Conservation (phyloP, 1,139 yeast genomes). For the Geotrichum reessii region DNA sequence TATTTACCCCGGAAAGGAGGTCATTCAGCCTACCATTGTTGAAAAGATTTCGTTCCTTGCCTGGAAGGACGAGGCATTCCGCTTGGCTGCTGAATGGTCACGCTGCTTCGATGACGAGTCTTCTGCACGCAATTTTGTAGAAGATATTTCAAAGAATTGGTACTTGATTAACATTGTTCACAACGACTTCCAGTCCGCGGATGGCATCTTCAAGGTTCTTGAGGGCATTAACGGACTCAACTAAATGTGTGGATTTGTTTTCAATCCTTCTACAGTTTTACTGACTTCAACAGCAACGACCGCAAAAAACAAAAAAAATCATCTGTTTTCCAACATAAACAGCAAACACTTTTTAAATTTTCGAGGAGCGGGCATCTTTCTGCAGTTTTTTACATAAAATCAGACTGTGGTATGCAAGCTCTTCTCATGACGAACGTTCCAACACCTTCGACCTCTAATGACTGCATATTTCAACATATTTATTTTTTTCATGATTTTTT, state of each 20-base stretch:
- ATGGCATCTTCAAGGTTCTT: conserved; percentile 35
- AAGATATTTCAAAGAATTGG: conserved; percentile 51
- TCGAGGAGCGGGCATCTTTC: conserved; percentile 18
- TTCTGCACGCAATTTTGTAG: conserved; percentile 41
- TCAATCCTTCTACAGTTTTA: not conserved
- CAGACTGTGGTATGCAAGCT: conserved; percentile 10
- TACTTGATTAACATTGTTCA: conserved; percentile 85
- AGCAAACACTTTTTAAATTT: conserved; percentile 8
- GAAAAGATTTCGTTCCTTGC: conserved; percentile 83
- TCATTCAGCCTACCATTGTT: conserved; percentile 88
- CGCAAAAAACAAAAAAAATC: not conserved
- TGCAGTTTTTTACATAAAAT: conserved; percentile 18
- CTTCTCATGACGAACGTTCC: conserved; percentile 5
- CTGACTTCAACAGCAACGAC: not conserved
- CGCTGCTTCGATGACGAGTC: conserved; percentile 40
- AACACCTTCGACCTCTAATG: conserved; percentile 9
- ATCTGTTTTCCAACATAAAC: conserved; percentile 18
- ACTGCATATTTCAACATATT: conserved; percentile 17
- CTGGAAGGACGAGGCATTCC: conserved; percentile 94
- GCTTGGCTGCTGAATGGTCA: conserved; percentile 78
- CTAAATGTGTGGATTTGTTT: not conserved
- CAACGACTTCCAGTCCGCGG: conserved; percentile 54
- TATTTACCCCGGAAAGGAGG: conserved; percentile 86
- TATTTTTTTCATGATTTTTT: conserved; percentile 1
- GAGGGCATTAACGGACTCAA: conserved; percentile 21